A percentile compares a stretch with the other conserved stretches of the same genome.
Evolutionary conservation across 2,329 filamentous ascomycete genomes (phyloP).

Genomic region (Xylariomycetidae sp.): DNA sequence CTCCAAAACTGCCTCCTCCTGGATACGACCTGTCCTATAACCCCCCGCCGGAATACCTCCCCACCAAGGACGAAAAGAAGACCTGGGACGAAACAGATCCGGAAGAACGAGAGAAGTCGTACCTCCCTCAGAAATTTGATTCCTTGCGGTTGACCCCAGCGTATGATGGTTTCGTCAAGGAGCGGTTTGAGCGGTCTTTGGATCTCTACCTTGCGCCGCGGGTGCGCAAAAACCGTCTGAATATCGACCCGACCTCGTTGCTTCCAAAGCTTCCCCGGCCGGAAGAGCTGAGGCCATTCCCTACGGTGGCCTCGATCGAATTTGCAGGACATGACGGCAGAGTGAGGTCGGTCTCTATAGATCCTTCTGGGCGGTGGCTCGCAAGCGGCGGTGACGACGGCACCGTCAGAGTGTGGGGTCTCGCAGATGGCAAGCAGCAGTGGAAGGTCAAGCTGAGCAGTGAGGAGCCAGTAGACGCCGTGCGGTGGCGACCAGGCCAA

Average conservation of each 20-base stretch:
- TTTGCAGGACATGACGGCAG: constrained; percentile 86
- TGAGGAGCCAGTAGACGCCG: constrained; percentile 76
- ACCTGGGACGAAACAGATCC: constrained; percentile 82
- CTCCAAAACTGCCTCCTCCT: constrained; percentile 87
- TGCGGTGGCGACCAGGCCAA: constrained; percentile 83
- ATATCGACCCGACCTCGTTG: constrained; percentile 91
- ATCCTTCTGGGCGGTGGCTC: constrained; percentile 79
- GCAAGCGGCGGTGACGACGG: constrained; percentile 95
- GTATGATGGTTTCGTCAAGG: constrained; percentile 86
- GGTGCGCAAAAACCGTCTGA: constrained; percentile 87
- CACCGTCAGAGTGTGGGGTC: constrained; percentile 84
- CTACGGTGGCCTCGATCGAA: constrained; percentile 80
- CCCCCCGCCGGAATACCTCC: constrained; percentile 89
- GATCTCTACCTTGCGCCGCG: constrained; percentile 93
- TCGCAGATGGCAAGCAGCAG: constrained; percentile 78
- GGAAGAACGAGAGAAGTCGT: constrained; percentile 88
- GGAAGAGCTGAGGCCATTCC: constrained; percentile 91
- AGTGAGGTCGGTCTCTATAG: constrained; percentile 78
- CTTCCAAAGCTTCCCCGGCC: constrained; percentile 90
- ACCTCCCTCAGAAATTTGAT: constrained; percentile 75
- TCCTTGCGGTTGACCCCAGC: constrained; percentile 88
- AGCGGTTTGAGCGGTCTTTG: constrained; percentile 91
- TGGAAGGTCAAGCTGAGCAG: constrained; percentile 78
- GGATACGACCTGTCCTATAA: constrained; percentile 97
- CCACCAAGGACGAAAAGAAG: constrained; percentile 76